Evolutionary conservation across 257 asterid genomes (phyloP), one percentile per base, ranked within the genome.

Genomic region (Lavandula angustifolia): DNA sequence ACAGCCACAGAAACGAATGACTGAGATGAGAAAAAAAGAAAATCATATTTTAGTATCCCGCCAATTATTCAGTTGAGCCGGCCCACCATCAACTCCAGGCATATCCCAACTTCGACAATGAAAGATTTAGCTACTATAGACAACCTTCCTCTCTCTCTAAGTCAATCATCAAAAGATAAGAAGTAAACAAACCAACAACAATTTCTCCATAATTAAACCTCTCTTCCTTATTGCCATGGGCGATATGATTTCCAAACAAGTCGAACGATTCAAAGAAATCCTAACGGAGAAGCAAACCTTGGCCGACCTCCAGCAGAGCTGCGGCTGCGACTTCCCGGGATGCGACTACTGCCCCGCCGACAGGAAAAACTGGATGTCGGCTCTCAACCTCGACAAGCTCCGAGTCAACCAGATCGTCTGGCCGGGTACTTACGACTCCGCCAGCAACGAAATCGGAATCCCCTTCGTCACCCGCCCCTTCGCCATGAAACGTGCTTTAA

Each of bases 361-460:
- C 33, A 72, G 86, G 2, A 78, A 78, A 72, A 90, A 79, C 78
- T 94, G 99, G 99, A 87, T 90, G 95, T 60, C 75, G 52, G 63
- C 58, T 27, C 85, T 89, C 3, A 58, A 65, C 12, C 89, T 84
- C 0, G 91, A 77, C 0, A 84, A 64, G 1, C 37, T 84, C 59
- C 71, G 76, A 3, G 48, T 94, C 9, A 61, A 94, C 66, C 81
- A 86, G 62, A 94, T 94, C 12, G 91, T 87, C 0, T 94, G 97
- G 97, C 97, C 97, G 7, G 99, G 97, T 0, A 94, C 97, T 1
- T 96, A 94, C 66, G 96, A 94, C 64, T 94, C 97, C 16, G 96
- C 97, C 13, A 94, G 96, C 3, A 73, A 94, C 79, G 54, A 84
- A 71, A 89, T 92, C 51, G 99, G 97, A 3, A 74, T 92, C 52